Evolutionary conservation across 2,329 filamentous ascomycete species (phyloP).

Genomic region (Cadophora malorum): DNA sequence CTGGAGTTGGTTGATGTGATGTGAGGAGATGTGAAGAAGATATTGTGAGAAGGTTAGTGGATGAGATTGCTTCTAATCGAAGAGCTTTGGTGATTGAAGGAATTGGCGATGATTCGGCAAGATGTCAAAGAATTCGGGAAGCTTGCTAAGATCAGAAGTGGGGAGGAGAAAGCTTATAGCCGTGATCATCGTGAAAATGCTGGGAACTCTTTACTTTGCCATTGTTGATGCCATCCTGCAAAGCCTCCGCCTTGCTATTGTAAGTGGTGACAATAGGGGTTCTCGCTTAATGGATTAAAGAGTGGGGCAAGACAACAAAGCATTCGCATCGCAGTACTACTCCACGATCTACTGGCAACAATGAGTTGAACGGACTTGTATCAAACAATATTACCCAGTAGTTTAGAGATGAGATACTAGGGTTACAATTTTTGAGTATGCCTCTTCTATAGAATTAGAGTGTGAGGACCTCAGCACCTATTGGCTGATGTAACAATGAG

Average conservation of each 20-base stretch:
- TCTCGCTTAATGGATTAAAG: not conserved
- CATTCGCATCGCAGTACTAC: not conserved
- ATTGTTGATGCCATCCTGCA: not conserved
- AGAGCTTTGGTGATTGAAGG: not conserved
- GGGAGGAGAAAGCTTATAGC: not conserved
- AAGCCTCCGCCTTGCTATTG: not conserved
- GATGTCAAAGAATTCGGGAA: not conserved
- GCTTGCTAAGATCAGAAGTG: not conserved
- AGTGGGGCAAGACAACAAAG: slow-evolving; percentile 1
- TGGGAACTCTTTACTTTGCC: no score
- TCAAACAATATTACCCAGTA: no score
- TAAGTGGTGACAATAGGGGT: slow-evolving; percentile 1
- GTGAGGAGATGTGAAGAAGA: not conserved
- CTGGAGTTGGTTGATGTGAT: not conserved
- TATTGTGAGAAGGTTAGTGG: not conserved
- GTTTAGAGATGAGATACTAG: no score
- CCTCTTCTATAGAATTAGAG: not conserved
- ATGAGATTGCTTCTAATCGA: not conserved
- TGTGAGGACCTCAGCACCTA: not conserved
- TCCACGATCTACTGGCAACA: not conserved
- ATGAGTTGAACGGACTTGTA: not conserved
- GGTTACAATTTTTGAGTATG: no score
- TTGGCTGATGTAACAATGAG: not conserved
- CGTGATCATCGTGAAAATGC: not conserved
- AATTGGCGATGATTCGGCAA: slow-evolving; percentile 2